These are phyloP conservation scores for Colletotrichum brevisporum DNA, from an alignment of 2,329 filamentous ascomycete genomes.

Conservation along the genomic window DNA sequence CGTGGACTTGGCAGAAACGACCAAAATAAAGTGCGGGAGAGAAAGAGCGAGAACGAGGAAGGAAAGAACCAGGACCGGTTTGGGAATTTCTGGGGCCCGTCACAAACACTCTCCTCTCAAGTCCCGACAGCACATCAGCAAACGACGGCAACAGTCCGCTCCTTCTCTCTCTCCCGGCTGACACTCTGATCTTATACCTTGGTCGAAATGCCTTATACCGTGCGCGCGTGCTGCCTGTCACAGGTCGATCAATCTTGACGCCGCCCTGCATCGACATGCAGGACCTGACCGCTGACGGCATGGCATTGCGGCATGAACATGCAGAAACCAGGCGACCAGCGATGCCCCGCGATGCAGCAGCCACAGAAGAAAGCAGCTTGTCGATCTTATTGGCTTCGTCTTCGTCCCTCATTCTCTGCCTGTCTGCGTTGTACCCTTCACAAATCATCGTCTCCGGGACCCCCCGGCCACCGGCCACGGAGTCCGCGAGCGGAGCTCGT, in stretches of 20 bases:
- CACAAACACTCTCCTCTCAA: background rate
- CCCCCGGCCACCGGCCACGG: conserved; percentile 17
- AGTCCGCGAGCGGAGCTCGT: conserved; percentile 18
- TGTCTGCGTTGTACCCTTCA: background rate
- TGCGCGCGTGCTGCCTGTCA: background rate
- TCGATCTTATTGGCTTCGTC: background rate
- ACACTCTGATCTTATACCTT: conserved; percentile 23
- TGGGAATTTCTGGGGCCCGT: conserved; percentile 17
- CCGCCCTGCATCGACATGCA: conserved; percentile 7
- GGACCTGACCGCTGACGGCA: too few species aligned
- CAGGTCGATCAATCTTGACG: conserved; percentile 11
- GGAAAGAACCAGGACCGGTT: background rate
- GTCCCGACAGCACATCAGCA: background rate
- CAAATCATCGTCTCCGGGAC: conserved; percentile 16
- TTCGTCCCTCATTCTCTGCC: background rate
- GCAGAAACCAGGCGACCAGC: conserved; percentile 24
- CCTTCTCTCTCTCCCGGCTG: conserved; percentile 6
- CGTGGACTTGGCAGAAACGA: conserved; percentile 5
- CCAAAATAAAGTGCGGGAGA: background rate
- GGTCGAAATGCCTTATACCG: conserved; percentile 10
- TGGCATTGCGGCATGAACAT: conserved; percentile 25
- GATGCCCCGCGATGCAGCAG: conserved; percentile 3
- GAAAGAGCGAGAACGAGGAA: conserved; percentile 1
- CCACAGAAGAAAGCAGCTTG: too few species aligned
- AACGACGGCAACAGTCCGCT: background rate